phyloP scores from a whole-genome alignment of 2,329 filamentous ascomycete species.

The Tolypocladium endophyticum region DNA sequence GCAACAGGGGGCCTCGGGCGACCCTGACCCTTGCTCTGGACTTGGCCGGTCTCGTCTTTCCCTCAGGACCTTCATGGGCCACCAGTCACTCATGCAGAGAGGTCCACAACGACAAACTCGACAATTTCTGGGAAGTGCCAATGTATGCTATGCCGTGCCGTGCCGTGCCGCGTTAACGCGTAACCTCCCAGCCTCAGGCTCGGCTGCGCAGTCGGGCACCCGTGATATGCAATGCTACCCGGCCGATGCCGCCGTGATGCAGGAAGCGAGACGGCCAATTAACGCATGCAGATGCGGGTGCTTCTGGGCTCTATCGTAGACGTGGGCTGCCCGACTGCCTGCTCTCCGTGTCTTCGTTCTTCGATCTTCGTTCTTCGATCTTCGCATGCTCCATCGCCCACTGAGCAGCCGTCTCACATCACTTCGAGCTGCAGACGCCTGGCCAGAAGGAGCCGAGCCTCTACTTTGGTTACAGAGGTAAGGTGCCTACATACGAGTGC shows the following conservation, averaged over 20 bases:
- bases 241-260: background rate
- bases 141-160: background rate
- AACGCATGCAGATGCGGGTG: background rate
- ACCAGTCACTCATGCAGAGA: background rate
- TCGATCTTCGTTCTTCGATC: background rate
- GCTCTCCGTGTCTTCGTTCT: background rate
- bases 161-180: background rate
- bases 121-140: background rate
- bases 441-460: background rate
- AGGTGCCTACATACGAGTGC: background rate
- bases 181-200: background rate
- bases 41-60: background rate
- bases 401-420: background rate
- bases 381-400: background rate
- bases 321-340: background rate
- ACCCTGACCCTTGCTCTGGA: too few relatives aligned
- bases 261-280: background rate
- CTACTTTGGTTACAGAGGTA: background rate
- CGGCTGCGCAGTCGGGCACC: background rate
- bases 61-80: background rate
- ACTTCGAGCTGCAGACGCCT: background rate
- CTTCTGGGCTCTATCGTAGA: background rate
- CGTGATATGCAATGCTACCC: background rate
- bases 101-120: background rate
- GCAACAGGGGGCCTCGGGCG: too few relatives aligned